Evolutionary conservation across 163 green algal species (phyloP).

Genomic region (Scenedesmus sp.): DNA sequence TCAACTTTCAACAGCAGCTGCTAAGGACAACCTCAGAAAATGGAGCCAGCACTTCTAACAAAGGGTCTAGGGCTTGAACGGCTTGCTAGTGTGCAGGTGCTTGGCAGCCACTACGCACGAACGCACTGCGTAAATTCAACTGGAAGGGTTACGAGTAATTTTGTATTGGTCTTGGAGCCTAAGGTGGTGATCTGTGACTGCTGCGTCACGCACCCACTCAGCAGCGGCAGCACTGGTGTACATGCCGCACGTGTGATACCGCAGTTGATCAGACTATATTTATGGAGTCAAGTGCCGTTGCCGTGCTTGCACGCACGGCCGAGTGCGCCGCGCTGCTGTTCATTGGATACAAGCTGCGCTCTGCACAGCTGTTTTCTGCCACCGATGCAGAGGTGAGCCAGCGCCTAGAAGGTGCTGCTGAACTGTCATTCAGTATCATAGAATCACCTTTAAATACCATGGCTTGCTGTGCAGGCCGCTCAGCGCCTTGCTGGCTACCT

Average conservation of each 20-base stretch:
- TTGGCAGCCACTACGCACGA: not conserved
- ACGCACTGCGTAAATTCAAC: not conserved
- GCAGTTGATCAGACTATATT: not conserved
- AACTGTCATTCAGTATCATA: not conserved
- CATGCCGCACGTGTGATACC: not conserved
- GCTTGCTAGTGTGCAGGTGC: not conserved
- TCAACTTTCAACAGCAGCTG: too few species aligned
- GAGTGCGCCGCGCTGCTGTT: slow-evolving; percentile 56
- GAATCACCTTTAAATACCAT: not conserved
- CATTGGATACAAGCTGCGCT: slow-evolving; percentile 58
- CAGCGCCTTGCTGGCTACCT: slow-evolving; percentile 64
- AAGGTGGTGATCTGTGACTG: not conserved
- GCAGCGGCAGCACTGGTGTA: not conserved
- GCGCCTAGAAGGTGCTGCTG: not conserved
- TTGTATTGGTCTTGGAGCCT: not conserved
- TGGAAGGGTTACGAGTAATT: not conserved
- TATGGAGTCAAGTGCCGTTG: not conserved
- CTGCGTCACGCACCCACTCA: slow-evolving; percentile 5
- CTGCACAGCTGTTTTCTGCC: slow-evolving; percentile 43
- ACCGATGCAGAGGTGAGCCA: slow-evolving; percentile 55
- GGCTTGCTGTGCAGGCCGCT: slow-evolving; percentile 57
- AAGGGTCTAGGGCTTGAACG: not conserved
- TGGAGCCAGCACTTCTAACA: not conserved
- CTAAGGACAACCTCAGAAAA: not conserved
- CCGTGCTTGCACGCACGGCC: not conserved